phyloP scores from a whole-genome alignment of 805 yeast species.

The Pichia nakasei region DNA sequence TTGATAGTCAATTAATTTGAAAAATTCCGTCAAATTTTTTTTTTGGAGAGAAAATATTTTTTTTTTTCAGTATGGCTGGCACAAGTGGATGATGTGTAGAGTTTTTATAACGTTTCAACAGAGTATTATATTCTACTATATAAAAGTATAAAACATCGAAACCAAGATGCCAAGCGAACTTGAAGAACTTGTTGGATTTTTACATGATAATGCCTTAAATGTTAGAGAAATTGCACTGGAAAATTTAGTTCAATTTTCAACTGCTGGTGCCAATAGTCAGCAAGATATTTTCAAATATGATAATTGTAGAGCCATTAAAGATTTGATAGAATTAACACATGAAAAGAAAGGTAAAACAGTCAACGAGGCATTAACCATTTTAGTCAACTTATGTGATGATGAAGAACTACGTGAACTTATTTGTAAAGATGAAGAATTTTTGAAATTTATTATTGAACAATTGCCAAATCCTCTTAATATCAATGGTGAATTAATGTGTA shows the following conservation, averaged over 20 bases:
- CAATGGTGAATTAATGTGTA: conserved; percentile 75
- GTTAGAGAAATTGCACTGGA: conserved; percentile 80
- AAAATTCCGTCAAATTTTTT: no score
- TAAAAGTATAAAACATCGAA: background rate
- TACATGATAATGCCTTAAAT: conserved; percentile 73
- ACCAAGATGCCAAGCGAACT: conserved; percentile 13
- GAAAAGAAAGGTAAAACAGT: conserved; percentile 48
- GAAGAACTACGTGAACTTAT: conserved; percentile 51
- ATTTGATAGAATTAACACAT: conserved; percentile 52
- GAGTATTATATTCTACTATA: no score
- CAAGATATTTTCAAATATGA: conserved; percentile 60
- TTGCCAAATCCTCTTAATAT: conserved; percentile 48
- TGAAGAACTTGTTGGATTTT: conserved; percentile 55
- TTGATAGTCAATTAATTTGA: no score
- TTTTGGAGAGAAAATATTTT: background rate
- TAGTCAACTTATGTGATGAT: conserved; percentile 79
- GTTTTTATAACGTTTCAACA: no score
- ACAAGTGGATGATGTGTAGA: no score
- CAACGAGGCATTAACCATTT: conserved; percentile 63
- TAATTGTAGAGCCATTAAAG: conserved; percentile 60
- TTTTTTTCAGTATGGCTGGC: background rate
- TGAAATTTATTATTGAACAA: conserved; percentile 38
- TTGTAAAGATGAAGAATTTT: conserved; percentile 53
- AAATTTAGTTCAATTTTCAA: conserved; percentile 72
- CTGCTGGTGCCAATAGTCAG: conserved; percentile 48